These are phyloP conservation scores for Conticribra weissflogii DNA, from an alignment of 108 stramenopile species.

Conservation along the genomic window DNA sequence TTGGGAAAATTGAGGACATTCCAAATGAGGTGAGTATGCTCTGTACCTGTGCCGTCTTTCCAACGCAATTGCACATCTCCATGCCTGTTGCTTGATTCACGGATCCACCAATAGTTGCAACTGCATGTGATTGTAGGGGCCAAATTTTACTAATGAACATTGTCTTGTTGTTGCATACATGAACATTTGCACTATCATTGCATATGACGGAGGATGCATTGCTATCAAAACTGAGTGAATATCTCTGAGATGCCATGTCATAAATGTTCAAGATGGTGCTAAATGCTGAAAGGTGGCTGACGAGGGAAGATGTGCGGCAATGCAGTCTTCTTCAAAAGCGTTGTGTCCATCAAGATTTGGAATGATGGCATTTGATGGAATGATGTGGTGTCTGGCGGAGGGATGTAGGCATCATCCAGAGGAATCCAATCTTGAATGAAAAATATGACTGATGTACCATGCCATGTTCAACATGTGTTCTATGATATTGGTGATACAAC, in stretches of 20 bases:
- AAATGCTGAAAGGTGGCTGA: too few relatives aligned
- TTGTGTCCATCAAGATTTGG: too few relatives aligned
- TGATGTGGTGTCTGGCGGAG: too few relatives aligned
- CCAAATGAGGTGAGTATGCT: background rate
- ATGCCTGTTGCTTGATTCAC: background rate
- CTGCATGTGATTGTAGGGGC: background rate
- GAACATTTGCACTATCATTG: background rate
- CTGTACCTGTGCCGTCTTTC: background rate
- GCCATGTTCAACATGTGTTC: too few relatives aligned
- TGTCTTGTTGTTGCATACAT: background rate
- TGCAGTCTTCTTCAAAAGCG: too few relatives aligned
- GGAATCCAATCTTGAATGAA: too few relatives aligned
- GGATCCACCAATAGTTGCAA: background rate
- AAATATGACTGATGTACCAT: too few relatives aligned
- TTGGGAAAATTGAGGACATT: background rate
- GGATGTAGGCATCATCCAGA: too few relatives aligned
- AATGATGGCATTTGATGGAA: too few relatives aligned
- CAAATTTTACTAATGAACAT: background rate
- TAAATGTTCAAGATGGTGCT: background rate
- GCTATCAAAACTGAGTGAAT: background rate
- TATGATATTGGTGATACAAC: too few relatives aligned
- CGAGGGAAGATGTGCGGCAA: too few relatives aligned
- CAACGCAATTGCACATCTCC: background rate
- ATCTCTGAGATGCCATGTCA: background rate
- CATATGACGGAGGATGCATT: background rate